Percentiles rank a stretch among this genome's conserved stretches.
phyloP scores from a whole-genome alignment of 2,329 filamentous ascomycete species.

The Pseudogymnoascus pannorum region DNA sequence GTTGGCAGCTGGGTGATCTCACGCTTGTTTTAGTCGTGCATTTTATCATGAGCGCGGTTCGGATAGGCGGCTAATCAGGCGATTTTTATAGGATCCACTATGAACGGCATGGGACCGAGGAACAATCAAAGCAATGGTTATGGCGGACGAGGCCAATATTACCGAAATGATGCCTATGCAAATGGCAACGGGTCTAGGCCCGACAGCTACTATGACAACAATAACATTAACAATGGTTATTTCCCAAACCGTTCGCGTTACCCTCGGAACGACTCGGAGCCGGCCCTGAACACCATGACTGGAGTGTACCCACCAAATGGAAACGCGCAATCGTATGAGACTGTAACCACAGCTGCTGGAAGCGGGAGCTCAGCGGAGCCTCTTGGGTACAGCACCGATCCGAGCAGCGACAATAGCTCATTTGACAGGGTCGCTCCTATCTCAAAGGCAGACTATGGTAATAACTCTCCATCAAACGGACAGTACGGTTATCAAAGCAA shows the following conservation, averaged over 20 bases:
- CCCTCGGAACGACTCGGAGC: constrained; percentile 27
- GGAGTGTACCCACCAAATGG: constrained; percentile 23
- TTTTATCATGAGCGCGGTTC: neutral
- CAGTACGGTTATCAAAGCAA: constrained; percentile 15
- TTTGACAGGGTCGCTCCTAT: constrained; percentile 63
- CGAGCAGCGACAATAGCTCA: constrained; percentile 84
- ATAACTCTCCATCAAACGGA: constrained; percentile 36
- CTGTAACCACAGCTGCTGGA: constrained; percentile 68
- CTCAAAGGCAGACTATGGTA: constrained; percentile 48
- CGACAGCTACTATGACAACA: constrained; percentile 36
- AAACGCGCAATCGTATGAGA: constrained; percentile 62
- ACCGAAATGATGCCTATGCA: constrained; percentile 19
- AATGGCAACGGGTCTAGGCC: constrained; percentile 29
- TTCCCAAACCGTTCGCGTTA: constrained; percentile 28
- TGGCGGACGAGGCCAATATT: constrained; percentile 26
- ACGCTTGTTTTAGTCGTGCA: constrained; percentile 4
- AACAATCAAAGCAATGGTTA: constrained; percentile 27
- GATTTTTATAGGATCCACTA: constrained; percentile 24
- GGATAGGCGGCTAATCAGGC: constrained; percentile 11
- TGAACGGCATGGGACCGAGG: constrained; percentile 24
- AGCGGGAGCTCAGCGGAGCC: constrained; percentile 68
- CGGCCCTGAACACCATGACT: constrained; percentile 23
- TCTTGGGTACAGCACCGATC: constrained; percentile 76
- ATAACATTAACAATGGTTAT: constrained; percentile 24
- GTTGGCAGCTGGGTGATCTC: neutral